Evolutionary conservation across 495 filamentous ascomycete species (phyloP).

Genomic region (Xylaria scruposa): DNA sequence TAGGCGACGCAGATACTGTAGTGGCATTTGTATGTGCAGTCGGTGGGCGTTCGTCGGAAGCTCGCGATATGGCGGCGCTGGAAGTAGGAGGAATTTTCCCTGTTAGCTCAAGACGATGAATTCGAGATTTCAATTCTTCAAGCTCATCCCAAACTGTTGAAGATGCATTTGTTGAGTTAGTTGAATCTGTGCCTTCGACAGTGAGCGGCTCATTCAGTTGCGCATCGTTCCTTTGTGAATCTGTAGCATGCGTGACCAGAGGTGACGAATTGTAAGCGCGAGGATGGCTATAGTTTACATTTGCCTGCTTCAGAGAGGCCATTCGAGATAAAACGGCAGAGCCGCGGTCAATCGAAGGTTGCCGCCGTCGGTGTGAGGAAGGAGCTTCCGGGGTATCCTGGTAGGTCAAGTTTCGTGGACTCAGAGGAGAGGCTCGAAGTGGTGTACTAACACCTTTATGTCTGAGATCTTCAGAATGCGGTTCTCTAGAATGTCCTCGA

Average conservation of each 20-base stretch:
- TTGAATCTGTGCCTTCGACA: slow-evolving; percentile 76
- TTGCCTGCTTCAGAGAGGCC: slow-evolving; percentile 59
- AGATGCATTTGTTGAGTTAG: slow-evolving; percentile 81
- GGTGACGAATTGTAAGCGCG: slow-evolving; percentile 63
- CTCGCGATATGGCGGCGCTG: slow-evolving; percentile 75
- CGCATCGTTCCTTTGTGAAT: slow-evolving; percentile 42
- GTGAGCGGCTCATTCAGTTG: slow-evolving; percentile 44
- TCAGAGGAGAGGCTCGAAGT: slow-evolving; percentile 50
- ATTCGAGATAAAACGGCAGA: slow-evolving; percentile 40
- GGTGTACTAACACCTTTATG: slow-evolving; percentile 34
- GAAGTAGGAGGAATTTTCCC: slow-evolving; percentile 85
- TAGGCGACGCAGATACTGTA: slow-evolving; percentile 87
- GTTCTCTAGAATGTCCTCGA: slow-evolving; percentile 40
- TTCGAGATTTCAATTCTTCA: slow-evolving; percentile 93
- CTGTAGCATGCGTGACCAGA: slow-evolving; percentile 56
- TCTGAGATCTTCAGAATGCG: slow-evolving; percentile 33
- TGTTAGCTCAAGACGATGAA: slow-evolving; percentile 88
- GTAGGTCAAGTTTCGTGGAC: slow-evolving; percentile 48
- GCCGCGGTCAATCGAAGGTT: slow-evolving; percentile 48
- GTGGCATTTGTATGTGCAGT: slow-evolving; percentile 95
- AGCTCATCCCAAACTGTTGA: slow-evolving; percentile 98
- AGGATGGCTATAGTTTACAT: slow-evolving; percentile 61
- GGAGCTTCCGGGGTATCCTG: slow-evolving; percentile 54
- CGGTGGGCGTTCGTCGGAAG: slow-evolving; percentile 79
- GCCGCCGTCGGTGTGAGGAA: slow-evolving; percentile 50